phyloP scores from a whole-genome alignment of 2,329 filamentous ascomycete genomes.

The Claviceps spartinae region DNA sequence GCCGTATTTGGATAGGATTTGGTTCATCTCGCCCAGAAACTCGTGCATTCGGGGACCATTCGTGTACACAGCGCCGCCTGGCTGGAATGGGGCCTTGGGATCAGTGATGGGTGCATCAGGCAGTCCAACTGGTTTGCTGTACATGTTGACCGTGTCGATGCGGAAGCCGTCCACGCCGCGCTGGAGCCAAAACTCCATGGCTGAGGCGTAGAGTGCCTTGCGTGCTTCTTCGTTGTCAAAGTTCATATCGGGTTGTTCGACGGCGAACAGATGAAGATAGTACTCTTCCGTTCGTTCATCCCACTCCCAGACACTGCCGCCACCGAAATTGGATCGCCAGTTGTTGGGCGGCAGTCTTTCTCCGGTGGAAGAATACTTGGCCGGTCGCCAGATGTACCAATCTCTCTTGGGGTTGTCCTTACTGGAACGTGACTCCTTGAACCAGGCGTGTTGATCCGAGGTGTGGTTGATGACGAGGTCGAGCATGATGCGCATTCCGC shows the following conservation, averaged over 20 bases:
- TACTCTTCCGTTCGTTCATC: slow-evolving; percentile 62
- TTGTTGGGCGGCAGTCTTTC: slow-evolving; percentile 60
- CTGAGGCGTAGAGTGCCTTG: slow-evolving; percentile 53
- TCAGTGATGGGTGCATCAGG: slow-evolving; percentile 44
- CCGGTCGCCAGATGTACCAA: slow-evolving; percentile 52
- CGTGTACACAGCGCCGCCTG: slow-evolving; percentile 42
- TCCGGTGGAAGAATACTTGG: slow-evolving; percentile 40
- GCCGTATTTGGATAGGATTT: slow-evolving; percentile 44
- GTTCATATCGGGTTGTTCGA: slow-evolving; percentile 72
- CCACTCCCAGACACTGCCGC: slow-evolving; percentile 53
- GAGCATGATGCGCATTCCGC: slow-evolving; percentile 57
- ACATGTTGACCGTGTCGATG: slow-evolving; percentile 64
- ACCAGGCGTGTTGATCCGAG: slow-evolving; percentile 58
- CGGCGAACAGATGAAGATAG: slow-evolving; percentile 63
- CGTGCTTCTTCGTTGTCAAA: slow-evolving; percentile 62
- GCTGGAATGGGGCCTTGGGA: slow-evolving; percentile 32
- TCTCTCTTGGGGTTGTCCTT: slow-evolving; percentile 50
- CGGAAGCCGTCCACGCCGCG: slow-evolving; percentile 60
- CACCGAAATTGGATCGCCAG: slow-evolving; percentile 51
- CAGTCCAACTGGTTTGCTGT: slow-evolving; percentile 47
- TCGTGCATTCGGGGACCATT: slow-evolving; percentile 59
- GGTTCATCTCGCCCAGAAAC: slow-evolving; percentile 52
- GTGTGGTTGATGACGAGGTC: slow-evolving; percentile 73
- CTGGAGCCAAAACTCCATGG: slow-evolving; percentile 69
- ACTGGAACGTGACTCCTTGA: slow-evolving; percentile 49